These are phyloP conservation scores for Dryadomyces sulphureus DNA, from an alignment of 2,329 filamentous ascomycete species.

Conservation along the genomic window DNA sequence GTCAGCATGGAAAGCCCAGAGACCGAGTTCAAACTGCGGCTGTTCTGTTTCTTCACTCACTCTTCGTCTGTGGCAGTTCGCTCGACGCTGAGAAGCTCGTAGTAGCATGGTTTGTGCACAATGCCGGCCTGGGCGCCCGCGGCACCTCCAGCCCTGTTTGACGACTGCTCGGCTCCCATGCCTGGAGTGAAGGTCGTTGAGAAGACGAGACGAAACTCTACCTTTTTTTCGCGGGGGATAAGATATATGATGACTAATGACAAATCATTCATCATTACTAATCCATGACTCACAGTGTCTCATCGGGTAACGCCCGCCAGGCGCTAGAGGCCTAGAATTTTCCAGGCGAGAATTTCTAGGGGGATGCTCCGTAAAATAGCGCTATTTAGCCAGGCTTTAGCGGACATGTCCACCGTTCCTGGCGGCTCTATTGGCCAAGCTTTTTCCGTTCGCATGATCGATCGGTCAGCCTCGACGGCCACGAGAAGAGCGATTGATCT, in stretches of 20 bases:
- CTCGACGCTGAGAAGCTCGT: slow-evolving; percentile 66
- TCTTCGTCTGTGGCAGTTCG: slow-evolving; percentile 67
- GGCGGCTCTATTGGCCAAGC: slow-evolving; percentile 3
- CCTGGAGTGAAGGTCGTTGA: not conserved
- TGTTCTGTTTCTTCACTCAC: slow-evolving; percentile 23
- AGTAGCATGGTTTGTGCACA: slow-evolving; percentile 58
- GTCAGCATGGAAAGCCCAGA: not conserved
- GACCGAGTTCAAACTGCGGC: too few species aligned
- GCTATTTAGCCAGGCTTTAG: too few species aligned
- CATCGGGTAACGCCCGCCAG: not conserved
- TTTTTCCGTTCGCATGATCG: not conserved
- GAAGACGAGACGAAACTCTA: not conserved
- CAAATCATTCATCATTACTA: not conserved
- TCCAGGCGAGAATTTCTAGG: not conserved
- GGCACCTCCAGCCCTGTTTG: slow-evolving; percentile 19
- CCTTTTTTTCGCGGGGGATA: not conserved
- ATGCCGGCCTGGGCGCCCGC: slow-evolving; percentile 13
- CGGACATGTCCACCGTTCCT: too few species aligned
- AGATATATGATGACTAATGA: not conserved
- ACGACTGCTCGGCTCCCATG: slow-evolving; percentile 45
- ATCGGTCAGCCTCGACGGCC: not conserved
- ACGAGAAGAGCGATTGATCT: not conserved
- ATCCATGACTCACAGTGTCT: not conserved
- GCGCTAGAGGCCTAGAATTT: not conserved
- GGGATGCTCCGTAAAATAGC: not conserved